Conservation (phyloP, 2,329 filamentous ascomycete genomes). For the Epichloe scottii region DNA sequence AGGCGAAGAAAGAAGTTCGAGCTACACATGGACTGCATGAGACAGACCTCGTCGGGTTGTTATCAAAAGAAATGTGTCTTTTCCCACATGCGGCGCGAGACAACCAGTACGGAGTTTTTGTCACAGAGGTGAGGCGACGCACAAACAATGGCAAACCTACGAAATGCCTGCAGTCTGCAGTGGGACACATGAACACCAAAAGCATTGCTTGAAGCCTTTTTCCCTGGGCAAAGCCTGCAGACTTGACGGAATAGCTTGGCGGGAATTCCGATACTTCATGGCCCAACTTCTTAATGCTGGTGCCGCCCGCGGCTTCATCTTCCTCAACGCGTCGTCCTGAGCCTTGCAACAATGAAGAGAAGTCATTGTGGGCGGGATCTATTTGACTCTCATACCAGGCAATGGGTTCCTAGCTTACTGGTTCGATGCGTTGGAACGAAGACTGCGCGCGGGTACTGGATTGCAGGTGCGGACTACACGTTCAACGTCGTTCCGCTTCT, state of each 20-base stretch:
- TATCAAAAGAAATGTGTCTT: slow-evolving; percentile 1
- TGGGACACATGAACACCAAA: not conserved
- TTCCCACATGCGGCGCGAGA: not conserved
- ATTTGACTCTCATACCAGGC: not conserved
- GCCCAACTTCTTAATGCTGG: too few relatives aligned
- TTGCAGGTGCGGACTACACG: not conserved
- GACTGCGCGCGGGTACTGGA: not conserved
- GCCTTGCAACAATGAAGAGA: not conserved
- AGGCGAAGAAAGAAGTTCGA: not conserved
- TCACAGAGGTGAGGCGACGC: not conserved
- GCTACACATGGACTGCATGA: not conserved
- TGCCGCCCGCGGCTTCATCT: too few relatives aligned
- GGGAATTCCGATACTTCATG: too few relatives aligned
- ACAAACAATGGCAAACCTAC: not conserved
- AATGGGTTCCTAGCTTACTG: not conserved
- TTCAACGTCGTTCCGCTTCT: not conserved
- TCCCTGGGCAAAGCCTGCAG: not conserved
- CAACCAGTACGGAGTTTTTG: not conserved
- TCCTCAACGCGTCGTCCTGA: not conserved
- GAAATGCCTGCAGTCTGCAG: too few relatives aligned
- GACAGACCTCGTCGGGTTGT: slow-evolving; percentile 1
- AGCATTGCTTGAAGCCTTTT: not conserved
- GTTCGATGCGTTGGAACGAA: not conserved
- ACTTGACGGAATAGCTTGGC: too few relatives aligned
- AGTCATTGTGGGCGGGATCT: not conserved